Conservation (phyloP, 108 stramenopile species). For the Cylindrotheca fusiformis region DNA sequence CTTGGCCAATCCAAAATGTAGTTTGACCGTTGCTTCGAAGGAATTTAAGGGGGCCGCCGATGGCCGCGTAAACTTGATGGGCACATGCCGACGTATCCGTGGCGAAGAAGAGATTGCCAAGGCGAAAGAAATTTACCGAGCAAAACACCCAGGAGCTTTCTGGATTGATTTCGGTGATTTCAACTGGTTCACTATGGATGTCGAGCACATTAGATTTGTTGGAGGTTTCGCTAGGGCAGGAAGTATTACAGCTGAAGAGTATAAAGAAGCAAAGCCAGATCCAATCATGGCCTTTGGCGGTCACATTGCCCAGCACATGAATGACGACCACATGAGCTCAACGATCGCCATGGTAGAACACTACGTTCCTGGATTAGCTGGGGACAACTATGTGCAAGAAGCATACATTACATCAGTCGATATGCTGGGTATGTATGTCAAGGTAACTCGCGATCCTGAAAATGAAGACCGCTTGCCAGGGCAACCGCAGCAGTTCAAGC, state of each 20-base stretch:
- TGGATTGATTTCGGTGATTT: constrained; percentile 96
- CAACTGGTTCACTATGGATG: constrained; percentile 83
- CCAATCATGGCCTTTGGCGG: constrained; percentile 75
- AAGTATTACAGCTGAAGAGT: constrained; percentile 78
- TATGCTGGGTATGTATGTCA: constrained; percentile 91
- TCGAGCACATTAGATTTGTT: constrained; percentile 84
- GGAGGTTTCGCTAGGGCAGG: constrained; percentile 96
- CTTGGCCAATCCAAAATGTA: constrained; percentile 70
- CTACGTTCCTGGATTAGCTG: constrained; percentile 72
- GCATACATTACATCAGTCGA: constrained; percentile 91
- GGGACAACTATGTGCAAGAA: constrained; percentile 43
- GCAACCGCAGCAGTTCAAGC: constrained; percentile 74
- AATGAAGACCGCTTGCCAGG: constrained; percentile 48
- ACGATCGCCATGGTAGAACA: constrained; percentile 88
- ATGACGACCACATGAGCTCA: constrained; percentile 87
- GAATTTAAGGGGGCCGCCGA: constrained; percentile 95
- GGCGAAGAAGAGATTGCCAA: constrained; percentile 50
- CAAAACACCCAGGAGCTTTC: constrained; percentile 91
- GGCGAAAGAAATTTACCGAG: constrained; percentile 71
- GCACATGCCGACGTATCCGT: constrained; percentile 58
- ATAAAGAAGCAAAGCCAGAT: constrained; percentile 76
- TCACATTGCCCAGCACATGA: constrained; percentile 90
- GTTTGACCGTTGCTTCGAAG: constrained; percentile 86
- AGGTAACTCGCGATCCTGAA: constrained; percentile 69
- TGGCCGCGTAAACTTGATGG: constrained; percentile 93